These are phyloP conservation scores for Phytophthora quininea DNA, from an alignment of 352 stramenopile genomes.

Conservation along the genomic window DNA sequence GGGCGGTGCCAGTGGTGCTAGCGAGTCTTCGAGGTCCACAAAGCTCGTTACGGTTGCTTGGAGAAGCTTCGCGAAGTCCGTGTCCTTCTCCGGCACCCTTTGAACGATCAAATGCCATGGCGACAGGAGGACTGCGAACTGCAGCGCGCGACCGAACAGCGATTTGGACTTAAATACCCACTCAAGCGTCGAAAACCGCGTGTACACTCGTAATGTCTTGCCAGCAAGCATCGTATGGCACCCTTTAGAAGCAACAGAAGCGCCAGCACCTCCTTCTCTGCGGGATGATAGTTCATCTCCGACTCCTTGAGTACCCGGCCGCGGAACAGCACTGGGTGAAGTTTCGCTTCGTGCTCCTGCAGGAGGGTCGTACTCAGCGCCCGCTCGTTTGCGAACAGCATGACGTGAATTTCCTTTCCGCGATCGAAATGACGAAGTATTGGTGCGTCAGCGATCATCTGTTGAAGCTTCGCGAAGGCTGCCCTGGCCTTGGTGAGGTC, in stretches of 20 bases:
- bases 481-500: not conserved
- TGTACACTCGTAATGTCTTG: not conserved
- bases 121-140: not conserved
- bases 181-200: not conserved
- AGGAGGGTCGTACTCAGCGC: not conserved
- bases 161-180: not conserved
- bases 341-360: not conserved
- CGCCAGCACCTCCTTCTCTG: not conserved
- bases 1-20: not conserved
- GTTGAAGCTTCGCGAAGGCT: not conserved
- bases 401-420: not conserved
- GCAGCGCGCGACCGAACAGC: not conserved
- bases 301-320: not conserved
- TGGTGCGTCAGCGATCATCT: not conserved
- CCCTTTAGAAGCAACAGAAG: not conserved
- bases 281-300: not conserved
- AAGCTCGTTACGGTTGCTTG: not conserved
- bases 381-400: constrained; percentile 1
- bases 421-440: not conserved
- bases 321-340: not conserved
- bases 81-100: not conserved
- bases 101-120: not conserved
- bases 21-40: not conserved
- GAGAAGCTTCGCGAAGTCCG: not conserved
- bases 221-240: not conserved